Evolutionary conservation across 257 asterid genomes (phyloP).

Genomic region (Jacaranda copaia): DNA sequence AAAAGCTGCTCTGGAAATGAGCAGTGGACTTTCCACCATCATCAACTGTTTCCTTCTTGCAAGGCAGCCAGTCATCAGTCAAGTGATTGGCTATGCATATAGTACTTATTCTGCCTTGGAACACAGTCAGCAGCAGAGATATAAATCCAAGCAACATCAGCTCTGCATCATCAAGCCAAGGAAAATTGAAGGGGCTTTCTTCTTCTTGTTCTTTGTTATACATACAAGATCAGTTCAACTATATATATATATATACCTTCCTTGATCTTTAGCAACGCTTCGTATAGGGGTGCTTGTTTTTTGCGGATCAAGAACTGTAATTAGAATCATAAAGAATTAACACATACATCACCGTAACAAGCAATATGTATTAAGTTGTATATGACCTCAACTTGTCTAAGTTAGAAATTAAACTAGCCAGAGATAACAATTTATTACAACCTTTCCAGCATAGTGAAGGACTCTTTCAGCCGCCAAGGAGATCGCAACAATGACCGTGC

Average conservation of each 20-base stretch:
- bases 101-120: conserved; percentile 47
- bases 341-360: neutral
- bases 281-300: conserved; percentile 63
- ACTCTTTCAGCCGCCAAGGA: conserved; percentile 64
- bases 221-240: neutral
- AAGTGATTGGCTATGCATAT: conserved; percentile 55
- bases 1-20: conserved; percentile 40
- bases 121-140: conserved; percentile 62
- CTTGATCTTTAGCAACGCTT: conserved; percentile 66
- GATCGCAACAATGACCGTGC: conserved; percentile 65
- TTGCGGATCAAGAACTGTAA: conserved; percentile 60
- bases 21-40: conserved; percentile 21
- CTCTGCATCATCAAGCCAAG: conserved; percentile 48
- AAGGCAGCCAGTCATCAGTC: conserved; percentile 58
- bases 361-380: neutral
- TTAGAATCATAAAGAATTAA: neutral
- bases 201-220: neutral
- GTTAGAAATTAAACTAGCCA: too few species aligned
- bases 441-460: conserved; percentile 75
- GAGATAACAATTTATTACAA: too few species aligned
- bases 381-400: too few species aligned
- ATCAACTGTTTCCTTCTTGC: conserved; percentile 33
- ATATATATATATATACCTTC: conserved; percentile 48
- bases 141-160: conserved; percentile 75
- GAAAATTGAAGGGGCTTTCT: too few species aligned